Conservation (phyloP, 805 yeast species). For the Maudiozyma pseudohumilis region DNA sequence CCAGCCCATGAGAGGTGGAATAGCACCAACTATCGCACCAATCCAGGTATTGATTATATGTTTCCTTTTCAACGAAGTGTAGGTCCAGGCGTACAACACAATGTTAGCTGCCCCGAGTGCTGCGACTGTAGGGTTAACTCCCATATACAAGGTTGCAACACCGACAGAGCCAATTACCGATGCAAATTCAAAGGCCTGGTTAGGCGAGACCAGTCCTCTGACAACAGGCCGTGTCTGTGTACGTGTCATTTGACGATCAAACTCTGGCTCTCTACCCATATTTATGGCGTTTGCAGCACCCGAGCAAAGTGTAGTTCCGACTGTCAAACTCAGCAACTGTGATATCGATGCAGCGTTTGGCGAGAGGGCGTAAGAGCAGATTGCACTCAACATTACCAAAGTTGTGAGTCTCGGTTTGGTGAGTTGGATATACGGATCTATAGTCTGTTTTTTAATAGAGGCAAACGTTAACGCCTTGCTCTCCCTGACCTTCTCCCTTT, state of each 20-base stretch:
- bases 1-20: slow-evolving; percentile 99
- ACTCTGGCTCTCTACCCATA: slow-evolving; percentile 92
- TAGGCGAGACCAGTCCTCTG: slow-evolving; percentile 62
- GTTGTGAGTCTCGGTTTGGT: slow-evolving; percentile 85
- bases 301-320: slow-evolving; percentile 80
- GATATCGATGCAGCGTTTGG: slow-evolving; percentile 70
- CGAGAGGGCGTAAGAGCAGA: slow-evolving; percentile 87
- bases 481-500: slow-evolving; percentile 1
- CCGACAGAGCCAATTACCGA: slow-evolving; percentile 65
- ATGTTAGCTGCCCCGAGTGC: slow-evolving; percentile 72
- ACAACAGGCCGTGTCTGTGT: slow-evolving; percentile 88
- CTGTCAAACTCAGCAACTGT: slow-evolving; percentile 61
- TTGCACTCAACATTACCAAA: slow-evolving; percentile 80
- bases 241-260: slow-evolving; percentile 77
- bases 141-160: slow-evolving; percentile 52
- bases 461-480: slow-evolving; percentile 5
- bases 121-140: slow-evolving; percentile 84
- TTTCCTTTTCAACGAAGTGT: slow-evolving; percentile 80
- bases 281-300: slow-evolving; percentile 95
- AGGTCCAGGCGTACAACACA: slow-evolving; percentile 76
- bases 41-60: slow-evolving; percentile 94
- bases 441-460: slow-evolving; percentile 30
- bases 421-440: slow-evolving; percentile 63
- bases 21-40: slow-evolving; percentile 97
- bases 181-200: slow-evolving; percentile 76